Conservation (phyloP, 768 basidiomycete species). For the Dacryopinax primogenitus region DNA sequence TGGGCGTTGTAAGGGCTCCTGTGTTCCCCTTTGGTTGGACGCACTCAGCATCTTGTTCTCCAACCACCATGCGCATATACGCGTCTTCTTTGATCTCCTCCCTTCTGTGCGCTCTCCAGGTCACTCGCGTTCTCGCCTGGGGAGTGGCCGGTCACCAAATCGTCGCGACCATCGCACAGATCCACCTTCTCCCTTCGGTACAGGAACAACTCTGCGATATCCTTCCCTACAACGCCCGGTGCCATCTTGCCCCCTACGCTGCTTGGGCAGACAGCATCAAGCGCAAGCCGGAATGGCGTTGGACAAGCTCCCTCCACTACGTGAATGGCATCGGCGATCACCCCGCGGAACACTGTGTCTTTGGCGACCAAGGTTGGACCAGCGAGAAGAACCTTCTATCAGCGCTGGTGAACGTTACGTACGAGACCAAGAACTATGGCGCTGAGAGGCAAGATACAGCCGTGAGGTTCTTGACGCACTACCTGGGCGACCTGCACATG, state of each 20-base stretch:
- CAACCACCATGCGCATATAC: not conserved
- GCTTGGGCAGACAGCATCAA: conserved; percentile 77
- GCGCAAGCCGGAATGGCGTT: conserved; percentile 30
- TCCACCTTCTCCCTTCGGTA: conserved; percentile 61
- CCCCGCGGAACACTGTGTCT: conserved; percentile 61
- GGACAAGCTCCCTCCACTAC: conserved; percentile 67
- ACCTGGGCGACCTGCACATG: conserved; percentile 85
- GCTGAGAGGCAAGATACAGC: conserved; percentile 53
- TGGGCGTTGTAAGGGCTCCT: conserved; percentile 4
- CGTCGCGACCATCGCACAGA: conserved; percentile 86
- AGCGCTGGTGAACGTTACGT: conserved; percentile 64
- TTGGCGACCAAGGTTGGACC: conserved; percentile 68
- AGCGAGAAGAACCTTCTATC: conserved; percentile 37
- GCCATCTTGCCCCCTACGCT: conserved; percentile 72
- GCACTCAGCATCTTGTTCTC: not conserved
- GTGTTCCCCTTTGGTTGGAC: not conserved
- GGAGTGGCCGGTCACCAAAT: conserved; percentile 64
- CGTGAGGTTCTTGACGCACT: conserved; percentile 86
- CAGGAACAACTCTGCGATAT: conserved; percentile 50
- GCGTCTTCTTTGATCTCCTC: not conserved
- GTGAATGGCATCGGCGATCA: conserved; percentile 61
- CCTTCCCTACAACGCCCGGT: conserved; percentile 41
- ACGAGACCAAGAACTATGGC: conserved; percentile 47
- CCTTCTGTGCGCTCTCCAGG: not conserved
- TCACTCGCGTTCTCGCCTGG: not conserved